Conservation (phyloP, 768 basidiomycete genomes). For the Amanita thiersii region DNA sequence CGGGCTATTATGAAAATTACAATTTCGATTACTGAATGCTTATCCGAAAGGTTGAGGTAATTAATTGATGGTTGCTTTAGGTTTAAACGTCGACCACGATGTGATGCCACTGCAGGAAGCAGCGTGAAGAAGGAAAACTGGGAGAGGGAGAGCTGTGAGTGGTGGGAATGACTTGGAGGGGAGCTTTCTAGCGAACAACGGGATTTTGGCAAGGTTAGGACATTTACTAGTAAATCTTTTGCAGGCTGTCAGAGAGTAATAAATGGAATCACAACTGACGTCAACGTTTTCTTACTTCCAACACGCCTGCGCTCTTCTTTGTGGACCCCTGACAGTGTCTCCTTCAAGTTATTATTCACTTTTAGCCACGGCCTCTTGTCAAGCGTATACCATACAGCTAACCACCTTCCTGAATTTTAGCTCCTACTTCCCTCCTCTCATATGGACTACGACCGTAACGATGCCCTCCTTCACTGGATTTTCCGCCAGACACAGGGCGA, state of each 20-base stretch:
- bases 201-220: too few species aligned
- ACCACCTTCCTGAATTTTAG: constrained; percentile 6
- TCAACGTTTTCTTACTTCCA: not conserved
- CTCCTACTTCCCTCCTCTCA: constrained; percentile 10
- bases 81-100: not conserved
- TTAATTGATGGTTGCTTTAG: not conserved
- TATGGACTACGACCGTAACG: constrained; percentile 75
- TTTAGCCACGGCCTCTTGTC: constrained; percentile 2
- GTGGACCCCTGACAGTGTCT: constrained; percentile 5
- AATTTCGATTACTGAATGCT: constrained; percentile 1
- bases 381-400: too few species aligned
- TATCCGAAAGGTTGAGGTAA: constrained; percentile 5
- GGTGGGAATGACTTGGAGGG: too few species aligned
- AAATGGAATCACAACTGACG: not conserved
- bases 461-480: constrained; percentile 74
- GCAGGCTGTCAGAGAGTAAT: too few species aligned
- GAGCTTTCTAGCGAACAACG: too few species aligned
- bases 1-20: not conserved
- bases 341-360: not conserved
- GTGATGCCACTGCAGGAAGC: constrained; percentile 1
- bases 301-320: not conserved
- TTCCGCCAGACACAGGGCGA: constrained; percentile 76
- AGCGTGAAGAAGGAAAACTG: not conserved
- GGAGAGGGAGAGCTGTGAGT: too few species aligned
- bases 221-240: not conserved